These are phyloP conservation scores for Fomitopsis betulina DNA, from an alignment of 1,284 basidiomycete species.

Conservation along the genomic window DNA sequence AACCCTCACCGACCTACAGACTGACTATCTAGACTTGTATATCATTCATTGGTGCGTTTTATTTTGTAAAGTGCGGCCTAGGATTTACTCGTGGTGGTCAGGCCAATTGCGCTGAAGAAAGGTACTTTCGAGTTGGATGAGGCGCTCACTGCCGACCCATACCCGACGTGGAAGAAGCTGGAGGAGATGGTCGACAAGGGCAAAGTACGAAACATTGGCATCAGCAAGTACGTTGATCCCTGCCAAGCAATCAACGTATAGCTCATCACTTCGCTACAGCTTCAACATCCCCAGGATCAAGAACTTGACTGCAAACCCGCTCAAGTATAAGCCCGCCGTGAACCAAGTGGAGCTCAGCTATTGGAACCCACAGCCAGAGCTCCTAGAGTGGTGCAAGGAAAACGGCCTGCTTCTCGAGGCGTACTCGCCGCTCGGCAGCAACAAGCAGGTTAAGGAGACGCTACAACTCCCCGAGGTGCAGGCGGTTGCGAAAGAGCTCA, in stretches of 20 bases:
- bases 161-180: constrained; percentile 82
- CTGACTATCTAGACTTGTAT: constrained; percentile 77
- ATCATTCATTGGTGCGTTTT: constrained; percentile 76
- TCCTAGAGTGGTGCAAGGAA: constrained; percentile 67
- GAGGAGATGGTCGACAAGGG: constrained; percentile 76
- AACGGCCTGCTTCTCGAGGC: constrained; percentile 67
- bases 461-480: constrained; percentile 52
- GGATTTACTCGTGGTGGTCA: constrained; percentile 18
- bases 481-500: constrained; percentile 50
- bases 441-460: constrained; percentile 48
- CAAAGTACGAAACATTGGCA: constrained; percentile 80
- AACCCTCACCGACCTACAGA: constrained; percentile 61
- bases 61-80: neutral
- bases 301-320: constrained; percentile 64
- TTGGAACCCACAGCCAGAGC: constrained; percentile 82
- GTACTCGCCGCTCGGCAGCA: constrained; percentile 77
- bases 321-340: constrained; percentile 73
- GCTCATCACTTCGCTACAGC: constrained; percentile 29
- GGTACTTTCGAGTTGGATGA: constrained; percentile 49
- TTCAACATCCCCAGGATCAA: constrained; percentile 50
- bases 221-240: constrained; percentile 56
- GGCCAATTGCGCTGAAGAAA: constrained; percentile 69
- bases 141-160: constrained; percentile 64
- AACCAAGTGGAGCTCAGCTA: constrained; percentile 84
- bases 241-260: neutral